Evolutionary conservation across 768 basidiomycete species (phyloP), one percentile per base, ranked within the genome.

Genomic region (Crucibulum laeve): DNA sequence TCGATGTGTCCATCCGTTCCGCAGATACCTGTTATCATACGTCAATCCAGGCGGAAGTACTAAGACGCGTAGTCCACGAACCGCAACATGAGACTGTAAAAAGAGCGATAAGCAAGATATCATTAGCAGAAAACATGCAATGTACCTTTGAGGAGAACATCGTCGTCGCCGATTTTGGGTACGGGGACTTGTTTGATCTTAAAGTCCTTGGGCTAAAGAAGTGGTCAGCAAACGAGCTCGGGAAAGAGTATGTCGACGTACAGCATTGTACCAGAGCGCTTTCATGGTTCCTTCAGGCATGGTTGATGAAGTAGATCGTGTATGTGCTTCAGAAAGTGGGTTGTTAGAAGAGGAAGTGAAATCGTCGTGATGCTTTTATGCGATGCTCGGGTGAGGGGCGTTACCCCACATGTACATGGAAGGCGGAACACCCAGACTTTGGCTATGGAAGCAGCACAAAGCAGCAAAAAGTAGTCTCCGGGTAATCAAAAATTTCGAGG

Each of bases 231-330:
- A 21, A 19, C 35, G 18, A 19, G 18, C 14, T 13, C 14, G 35
- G 10, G 35, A 3, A n/a, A 10, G 3, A 37, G 8, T 3, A 32
- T 32, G 15, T n/a, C 11, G n/a, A 60, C 69, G 45, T 49, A 83
- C 82, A 50, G 70, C 66, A 53, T 68, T 69, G 63, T 85, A 85
- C 66, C 71, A 84, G 56, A 85, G 62, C 10, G 83, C 84, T 58
- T 74, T 74, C 83, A 85, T 85, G 13, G 68, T 73, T 54, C 69
- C 74, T 55, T 75, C 58, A 26, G 75, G 62, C 76, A 79, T 78
- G 54, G n/a, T 53, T 26, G 42, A 22, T 26, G 35, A 21, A 37
- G 35, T 37, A 11, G 14, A 37, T 37, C 19, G 35, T 37, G 19
- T 21, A n/a, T 37, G 14, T 14, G 10, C 35, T n/a, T n/a, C n/a